Base-by-base conservation (phyloP, 2,329 filamentous ascomycete genomes). In the Aspergillus clavatus region DNA sequence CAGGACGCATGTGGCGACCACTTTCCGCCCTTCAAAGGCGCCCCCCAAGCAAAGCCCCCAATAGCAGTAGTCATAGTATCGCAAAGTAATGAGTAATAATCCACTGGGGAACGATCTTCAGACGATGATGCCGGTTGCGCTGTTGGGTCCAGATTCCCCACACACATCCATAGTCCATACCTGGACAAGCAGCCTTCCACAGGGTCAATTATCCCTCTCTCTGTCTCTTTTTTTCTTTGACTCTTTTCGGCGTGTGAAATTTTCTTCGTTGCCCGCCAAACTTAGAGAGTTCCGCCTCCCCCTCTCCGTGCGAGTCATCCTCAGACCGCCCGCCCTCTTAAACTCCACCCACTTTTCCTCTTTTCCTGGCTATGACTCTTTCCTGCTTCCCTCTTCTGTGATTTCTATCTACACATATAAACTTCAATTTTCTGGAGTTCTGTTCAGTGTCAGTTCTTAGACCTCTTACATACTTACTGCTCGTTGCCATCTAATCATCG, bases 351-450 rank as follows among this genome's bases (percentile, higher is more conserved):
- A 52, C 51, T 54, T 58, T 61, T 53, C 14, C 45, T 47, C 47
- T 47, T 45, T 48, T 43, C 28, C 22, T 40, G 39, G 38, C 50
- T 47, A 61, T 65, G 62, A 65, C 62, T 64, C 62, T 62, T 63
- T 47, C 50, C 43, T 38, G 31, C 36, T 48, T 52, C 50, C 45
- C 44, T 47, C 48, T 24, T 4, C 5, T 39, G 50, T 46, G 35
- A 42, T 41, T 43, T 43, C 46, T 41, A 42, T n/a, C 23, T 36
- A 47, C 29, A 43, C 47, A 58, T 61, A 61, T 62, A 57, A 62
- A 60, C 53, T 47, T 39, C 44, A 36, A 43, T 41, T 41, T 43
- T 48, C 44, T 37, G 36, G 38, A 44, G 43, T 31, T 40, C 43
- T 35, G 43, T 45, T 36, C 40, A 40, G 40, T 39, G 43, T 51